Conservation (phyloP, 2,329 filamentous ascomycete genomes). For the Rachicladosporium sp. region DNA sequence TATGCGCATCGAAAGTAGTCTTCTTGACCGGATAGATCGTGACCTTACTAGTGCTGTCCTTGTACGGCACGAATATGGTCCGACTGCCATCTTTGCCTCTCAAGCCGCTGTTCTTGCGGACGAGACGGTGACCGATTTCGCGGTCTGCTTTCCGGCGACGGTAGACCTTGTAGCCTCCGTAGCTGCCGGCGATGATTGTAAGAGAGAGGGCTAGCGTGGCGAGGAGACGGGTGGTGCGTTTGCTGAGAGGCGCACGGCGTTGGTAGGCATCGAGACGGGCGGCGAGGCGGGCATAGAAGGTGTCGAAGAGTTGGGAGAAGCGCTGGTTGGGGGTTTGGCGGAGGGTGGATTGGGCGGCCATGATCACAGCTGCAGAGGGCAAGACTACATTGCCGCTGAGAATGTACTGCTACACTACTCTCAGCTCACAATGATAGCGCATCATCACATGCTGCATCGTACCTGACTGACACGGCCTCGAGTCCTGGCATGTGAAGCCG, state of each 20-base stretch:
- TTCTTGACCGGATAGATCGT: conserved; percentile 81
- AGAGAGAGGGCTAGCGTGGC: conserved; percentile 64
- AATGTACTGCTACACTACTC: neutral
- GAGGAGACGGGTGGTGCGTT: conserved; percentile 59
- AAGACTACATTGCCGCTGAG: conserved; percentile 1
- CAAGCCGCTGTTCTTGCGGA: conserved; percentile 85
- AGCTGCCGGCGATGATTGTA: conserved; percentile 66
- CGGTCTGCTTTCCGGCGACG: conserved; percentile 60
- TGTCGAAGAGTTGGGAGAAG: conserved; percentile 21
- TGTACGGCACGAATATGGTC: conserved; percentile 91
- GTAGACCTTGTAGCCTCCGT: conserved; percentile 71
- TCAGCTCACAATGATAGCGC: neutral
- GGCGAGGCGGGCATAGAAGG: conserved; percentile 32
- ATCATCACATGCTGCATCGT: neutral
- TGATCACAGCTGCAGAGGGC: conserved; percentile 25
- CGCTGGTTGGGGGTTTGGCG: conserved; percentile 25
- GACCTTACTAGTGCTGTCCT: conserved; percentile 77
- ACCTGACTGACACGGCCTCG: conserved; percentile 2
- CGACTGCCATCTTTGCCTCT: conserved; percentile 89
- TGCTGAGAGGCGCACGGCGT: conserved; percentile 44
- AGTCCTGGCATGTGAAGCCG: conserved; percentile 2
- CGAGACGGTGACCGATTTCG: conserved; percentile 67
- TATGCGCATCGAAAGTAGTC: conserved; percentile 91
- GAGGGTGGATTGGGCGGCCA: conserved; percentile 83
- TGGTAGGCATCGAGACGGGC: conserved; percentile 38